Conservation (phyloP, 768 basidiomycete genomes). For the Tephrocybe sp. region DNA sequence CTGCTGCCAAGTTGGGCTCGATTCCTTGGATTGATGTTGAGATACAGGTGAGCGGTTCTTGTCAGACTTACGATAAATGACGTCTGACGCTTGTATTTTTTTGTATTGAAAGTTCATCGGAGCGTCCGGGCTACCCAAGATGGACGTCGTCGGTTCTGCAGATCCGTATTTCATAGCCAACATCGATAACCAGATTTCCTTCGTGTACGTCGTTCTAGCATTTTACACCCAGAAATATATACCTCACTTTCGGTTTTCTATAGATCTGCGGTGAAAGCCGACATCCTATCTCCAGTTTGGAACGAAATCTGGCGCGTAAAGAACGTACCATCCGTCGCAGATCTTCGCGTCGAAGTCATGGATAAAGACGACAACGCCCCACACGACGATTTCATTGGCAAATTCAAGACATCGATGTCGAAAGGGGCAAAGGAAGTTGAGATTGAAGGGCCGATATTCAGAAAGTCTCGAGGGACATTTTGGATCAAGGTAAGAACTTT, state of each 20-base stretch:
- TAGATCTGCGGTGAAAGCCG: constrained; percentile 63
- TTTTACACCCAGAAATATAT: neutral
- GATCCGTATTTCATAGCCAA: constrained; percentile 75
- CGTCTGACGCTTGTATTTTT: neutral
- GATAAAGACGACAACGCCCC: constrained; percentile 63
- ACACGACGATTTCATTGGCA: constrained; percentile 65
- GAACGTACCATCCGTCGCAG: constrained; percentile 67
- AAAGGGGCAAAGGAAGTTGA: constrained; percentile 64
- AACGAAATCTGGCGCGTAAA: constrained; percentile 72
- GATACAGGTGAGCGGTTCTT: constrained; percentile 42
- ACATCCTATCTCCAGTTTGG: constrained; percentile 66
- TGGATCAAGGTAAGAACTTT: constrained; percentile 58
- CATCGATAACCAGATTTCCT: constrained; percentile 60
- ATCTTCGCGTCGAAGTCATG: constrained; percentile 55
- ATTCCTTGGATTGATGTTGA: constrained; percentile 54
- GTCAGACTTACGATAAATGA: too few relatives aligned
- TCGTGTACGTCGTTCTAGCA: constrained; percentile 62
- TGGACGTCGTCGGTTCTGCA: constrained; percentile 61
- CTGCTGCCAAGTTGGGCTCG: constrained; percentile 31
- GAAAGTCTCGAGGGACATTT: constrained; percentile 55
- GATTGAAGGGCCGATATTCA: constrained; percentile 52
- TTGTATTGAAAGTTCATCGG: constrained; percentile 79
- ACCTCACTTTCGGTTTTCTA: neutral
- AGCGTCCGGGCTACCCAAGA: constrained; percentile 64
- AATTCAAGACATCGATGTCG: constrained; percentile 49